Percentiles rank a stretch among this genome's conserved stretches.
phyloP scores from a whole-genome alignment of 345 rosid species.

The Rhodomyrtus tomentosa region DNA sequence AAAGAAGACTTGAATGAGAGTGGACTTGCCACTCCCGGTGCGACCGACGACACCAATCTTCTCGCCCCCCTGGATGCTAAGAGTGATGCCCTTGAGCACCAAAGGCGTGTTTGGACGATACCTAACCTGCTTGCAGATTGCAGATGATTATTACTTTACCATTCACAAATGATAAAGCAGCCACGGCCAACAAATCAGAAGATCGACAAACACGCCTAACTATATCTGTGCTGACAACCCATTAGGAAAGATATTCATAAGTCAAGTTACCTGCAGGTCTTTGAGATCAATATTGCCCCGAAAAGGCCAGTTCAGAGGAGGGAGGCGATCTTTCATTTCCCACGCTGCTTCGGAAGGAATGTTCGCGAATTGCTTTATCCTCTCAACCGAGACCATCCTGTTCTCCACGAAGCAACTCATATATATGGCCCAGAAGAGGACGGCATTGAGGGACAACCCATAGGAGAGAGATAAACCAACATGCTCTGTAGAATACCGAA shows the following conservation, averaged over 20 bases:
- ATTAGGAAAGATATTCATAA: not conserved
- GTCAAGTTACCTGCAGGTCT: constrained; percentile 62
- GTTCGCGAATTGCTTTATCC: constrained; percentile 80
- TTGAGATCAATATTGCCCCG: constrained; percentile 56
- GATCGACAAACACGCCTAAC: not conserved
- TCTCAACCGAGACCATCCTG: constrained; percentile 87
- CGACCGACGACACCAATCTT: constrained; percentile 91
- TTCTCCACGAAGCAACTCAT: constrained; percentile 88
- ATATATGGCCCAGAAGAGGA: constrained; percentile 69
- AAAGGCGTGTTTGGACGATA: constrained; percentile 85
- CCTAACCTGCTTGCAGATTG: constrained; percentile 40
- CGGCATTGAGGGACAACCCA: constrained; percentile 75
- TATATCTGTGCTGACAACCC: not conserved
- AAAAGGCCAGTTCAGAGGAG: constrained; percentile 72
- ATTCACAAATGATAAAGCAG: not conserved
- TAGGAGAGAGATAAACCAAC: constrained; percentile 90
- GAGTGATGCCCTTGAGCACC: constrained; percentile 72
- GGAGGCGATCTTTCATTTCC: constrained; percentile 44
- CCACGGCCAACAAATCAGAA: not conserved
- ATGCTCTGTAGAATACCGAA: constrained; percentile 38
- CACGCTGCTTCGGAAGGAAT: constrained; percentile 74
- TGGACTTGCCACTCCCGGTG: constrained; percentile 95
- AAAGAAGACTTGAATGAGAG: constrained; percentile 79
- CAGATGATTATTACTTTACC: not conserved
- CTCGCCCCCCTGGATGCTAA: constrained; percentile 75